These are phyloP conservation scores for Diplotaxis tenuifolia DNA, from an alignment of 345 rosid species.

Conservation along the genomic window DNA sequence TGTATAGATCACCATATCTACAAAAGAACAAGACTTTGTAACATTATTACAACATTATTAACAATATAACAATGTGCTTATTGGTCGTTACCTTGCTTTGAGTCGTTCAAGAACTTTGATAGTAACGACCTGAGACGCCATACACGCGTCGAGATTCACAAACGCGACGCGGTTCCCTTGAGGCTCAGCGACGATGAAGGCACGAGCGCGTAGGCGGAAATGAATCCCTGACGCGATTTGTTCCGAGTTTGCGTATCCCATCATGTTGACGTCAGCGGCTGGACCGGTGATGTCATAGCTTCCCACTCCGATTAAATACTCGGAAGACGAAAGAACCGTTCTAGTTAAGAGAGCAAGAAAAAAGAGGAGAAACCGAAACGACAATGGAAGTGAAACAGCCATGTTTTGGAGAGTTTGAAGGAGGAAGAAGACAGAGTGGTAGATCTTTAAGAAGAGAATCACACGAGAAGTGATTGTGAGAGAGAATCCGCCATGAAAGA, in stretches of 20 bases:
- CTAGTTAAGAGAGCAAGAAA: not conserved
- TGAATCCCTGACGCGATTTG: conserved; percentile 85
- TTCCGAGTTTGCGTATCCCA: conserved; percentile 88
- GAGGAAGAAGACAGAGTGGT: not conserved
- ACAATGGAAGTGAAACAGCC: not conserved
- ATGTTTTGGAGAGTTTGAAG: not conserved
- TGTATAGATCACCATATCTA: too few relatives aligned
- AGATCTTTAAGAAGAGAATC: conserved; percentile 3
- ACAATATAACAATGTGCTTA: not conserved
- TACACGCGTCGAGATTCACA: conserved; percentile 96
- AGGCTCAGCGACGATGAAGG: conserved; percentile 84
- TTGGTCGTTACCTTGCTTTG: conserved; percentile 25
- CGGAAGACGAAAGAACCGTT: conserved; percentile 16
- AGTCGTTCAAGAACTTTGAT: conserved; percentile 53
- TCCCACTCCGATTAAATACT: conserved; percentile 85
- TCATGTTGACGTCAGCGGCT: conserved; percentile 98
- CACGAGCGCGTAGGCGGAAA: conserved; percentile 82
- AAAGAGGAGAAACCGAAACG: not conserved
- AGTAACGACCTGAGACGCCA: conserved; percentile 90
- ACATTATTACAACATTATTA: not conserved
- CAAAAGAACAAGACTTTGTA: too few relatives aligned
- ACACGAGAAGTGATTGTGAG: conserved; percentile 12
- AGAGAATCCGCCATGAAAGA: conserved; percentile 31
- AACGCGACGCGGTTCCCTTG: conserved; percentile 72
- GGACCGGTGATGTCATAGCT: too few relatives aligned